Base-by-base conservation (phyloP, 1,139 yeast species). In the Pneumocystis jirovecii region DNA sequence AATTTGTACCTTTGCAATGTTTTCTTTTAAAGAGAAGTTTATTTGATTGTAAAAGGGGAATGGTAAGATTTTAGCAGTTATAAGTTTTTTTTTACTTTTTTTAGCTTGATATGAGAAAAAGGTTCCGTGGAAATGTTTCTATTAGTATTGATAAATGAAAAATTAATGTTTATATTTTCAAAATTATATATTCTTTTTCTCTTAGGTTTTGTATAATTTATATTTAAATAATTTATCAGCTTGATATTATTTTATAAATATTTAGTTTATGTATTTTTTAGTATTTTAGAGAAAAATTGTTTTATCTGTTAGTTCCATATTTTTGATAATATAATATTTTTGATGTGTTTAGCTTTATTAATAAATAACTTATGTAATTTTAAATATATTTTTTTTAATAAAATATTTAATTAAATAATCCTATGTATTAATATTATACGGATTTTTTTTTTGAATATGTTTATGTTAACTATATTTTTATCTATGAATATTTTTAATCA, bases 81-180 rank as follows among this genome's bases (percentile, higher is more conserved):
- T 15, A 2, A 3, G 6, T 50, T 50, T 19, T 50, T 50, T 50
- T 15, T 12, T 50, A 8, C 21, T 34, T 50, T 50, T 50, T 50
- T 50, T 83, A 84, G 72, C 85, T 88, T 67, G 96, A 90, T 72
- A 89, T 89, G 95, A 78, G 74, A 5, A 91, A 90, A 74, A 82
- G 98, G 70, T 88, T 93, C 79, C 81, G 89, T 73, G 98, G 98
- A 8, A 93, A 93, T 73, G 98, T 95, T 0, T 91, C 97, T 71
- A 70, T 0, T 72, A 69, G n/a, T 50, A 50, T 50, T 50, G 8
- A 50, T 50, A 50, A 50, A 25, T 50, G n/a, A 50, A 15, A 45
- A 45, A 45, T 45, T 50, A 50, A 50, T 21, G 17, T 29, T 37
- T 12, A 10, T 50, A 50, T 50, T 25, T 50, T 1, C 21, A 15